Percentiles rank a stretch among this genome's conserved stretches.
phyloP scores from a whole-genome alignment of 148 eudicot genomes.

The Rhododendron vialii region DNA sequence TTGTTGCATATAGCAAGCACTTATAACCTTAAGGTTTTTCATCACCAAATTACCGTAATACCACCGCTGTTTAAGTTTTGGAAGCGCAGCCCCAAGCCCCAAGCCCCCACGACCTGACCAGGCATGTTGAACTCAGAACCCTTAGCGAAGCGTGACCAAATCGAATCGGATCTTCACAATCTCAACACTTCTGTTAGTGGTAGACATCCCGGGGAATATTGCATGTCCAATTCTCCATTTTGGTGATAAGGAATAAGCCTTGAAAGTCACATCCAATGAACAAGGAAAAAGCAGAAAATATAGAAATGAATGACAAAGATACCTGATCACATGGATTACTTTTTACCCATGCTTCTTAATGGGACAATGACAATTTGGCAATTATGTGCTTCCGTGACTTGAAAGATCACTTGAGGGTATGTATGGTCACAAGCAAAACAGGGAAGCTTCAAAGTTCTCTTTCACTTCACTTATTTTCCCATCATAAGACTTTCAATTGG shows the following conservation, averaged over 20 bases:
- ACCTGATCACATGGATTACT: neutral
- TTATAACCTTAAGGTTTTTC: too few relatives aligned
- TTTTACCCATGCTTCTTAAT: neutral
- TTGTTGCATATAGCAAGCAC: neutral
- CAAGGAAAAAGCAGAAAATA: neutral
- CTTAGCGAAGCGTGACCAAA: neutral
- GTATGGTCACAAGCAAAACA: neutral
- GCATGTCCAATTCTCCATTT: neutral
- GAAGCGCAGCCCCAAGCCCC: too few relatives aligned
- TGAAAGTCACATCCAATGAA: neutral
- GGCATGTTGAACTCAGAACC: neutral
- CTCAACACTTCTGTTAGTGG: neutral
- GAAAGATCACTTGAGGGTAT: neutral
- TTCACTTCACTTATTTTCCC: neutral
- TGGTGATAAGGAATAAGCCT: neutral
- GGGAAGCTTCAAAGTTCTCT: neutral
- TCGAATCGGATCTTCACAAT: neutral
- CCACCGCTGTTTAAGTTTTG: too few relatives aligned
- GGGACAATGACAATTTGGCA: neutral
- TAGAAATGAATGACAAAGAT: neutral
- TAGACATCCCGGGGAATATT: neutral
- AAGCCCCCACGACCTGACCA: neutral
- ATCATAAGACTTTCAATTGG: neutral
- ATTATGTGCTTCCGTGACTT: neutral
- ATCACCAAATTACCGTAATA: too few relatives aligned